Evolutionary conservation across 108 stramenopile species (phyloP), one percentile per base, ranked within the genome.

Genomic region (Nannochloropsis salina): DNA sequence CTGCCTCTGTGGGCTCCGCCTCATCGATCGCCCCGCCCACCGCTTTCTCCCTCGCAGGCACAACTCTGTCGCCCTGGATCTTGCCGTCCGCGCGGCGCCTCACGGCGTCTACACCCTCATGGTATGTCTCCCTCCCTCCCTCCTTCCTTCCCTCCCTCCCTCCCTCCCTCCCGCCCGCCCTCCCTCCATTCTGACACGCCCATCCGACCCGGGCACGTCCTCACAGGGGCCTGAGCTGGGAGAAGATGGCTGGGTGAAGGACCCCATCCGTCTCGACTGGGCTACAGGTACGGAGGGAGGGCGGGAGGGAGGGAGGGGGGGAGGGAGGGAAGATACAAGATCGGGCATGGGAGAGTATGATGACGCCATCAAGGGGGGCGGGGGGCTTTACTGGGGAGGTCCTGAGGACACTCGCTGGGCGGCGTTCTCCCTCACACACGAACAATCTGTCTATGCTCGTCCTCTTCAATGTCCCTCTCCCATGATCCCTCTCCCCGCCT

Each of bases 31-130:
- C 47, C 47, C 47, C 12, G 10, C 47, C 47, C 12, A 11, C 47
- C 47, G 12, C 47, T 12, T 51, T 12, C 10, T 51, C 47, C 47
- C 12, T 51, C 12, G 47, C 47, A 51, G 47, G 2, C 90, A 90
- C 85, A 90, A 90, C 80, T 85, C 84, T n/a, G 90, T 90, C 9
- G 90, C 90, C 9, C 42, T 90, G 18, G 90, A 90, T 81, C 47
- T 90, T 9, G 80, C 81, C 42, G 90, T 90, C n/a, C 18, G 5
- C 6, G 90, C 90, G 3, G 21, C 20, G n/a, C 44, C 83, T 10
- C 84, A 43, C 3, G 82, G 83, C 18, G 90, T 90, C 12, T 90
- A 90, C 80, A 90, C 90, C n/a, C 84, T 90, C 11, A 90, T 90
- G 90, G 83, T 51, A 9, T 51, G 10, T 12, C 47, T 51, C 47